These are phyloP conservation scores for Aspergillus quadrilineatus DNA, from an alignment of 2,329 filamentous ascomycete species.

Conservation along the genomic window DNA sequence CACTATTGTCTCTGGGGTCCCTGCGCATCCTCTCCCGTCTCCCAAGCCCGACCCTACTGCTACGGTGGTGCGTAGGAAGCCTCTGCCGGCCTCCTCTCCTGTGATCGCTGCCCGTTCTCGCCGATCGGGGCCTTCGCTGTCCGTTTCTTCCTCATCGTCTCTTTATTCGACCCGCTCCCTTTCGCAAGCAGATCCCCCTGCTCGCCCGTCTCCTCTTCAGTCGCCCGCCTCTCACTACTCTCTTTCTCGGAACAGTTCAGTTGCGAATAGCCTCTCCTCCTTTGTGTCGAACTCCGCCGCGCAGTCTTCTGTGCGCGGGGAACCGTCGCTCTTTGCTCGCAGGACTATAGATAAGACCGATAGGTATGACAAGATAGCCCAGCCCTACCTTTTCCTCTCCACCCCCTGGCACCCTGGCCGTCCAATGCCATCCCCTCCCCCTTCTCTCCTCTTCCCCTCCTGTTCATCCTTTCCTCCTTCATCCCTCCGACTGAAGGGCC, in stretches of 20 bases:
- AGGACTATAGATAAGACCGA: constrained; percentile 43
- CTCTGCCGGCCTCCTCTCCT: constrained; percentile 54
- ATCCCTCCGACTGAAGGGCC: constrained; percentile 12
- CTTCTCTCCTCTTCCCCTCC: constrained; percentile 8
- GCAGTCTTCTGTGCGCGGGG: constrained; percentile 27
- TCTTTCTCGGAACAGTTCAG: constrained; percentile 6
- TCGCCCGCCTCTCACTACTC: constrained; percentile 9
- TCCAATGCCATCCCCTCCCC: background rate
- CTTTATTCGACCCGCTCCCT: constrained; percentile 23
- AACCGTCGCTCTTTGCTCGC: constrained; percentile 32
- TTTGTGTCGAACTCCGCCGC: constrained; percentile 14
- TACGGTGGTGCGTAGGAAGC: constrained; percentile 49
- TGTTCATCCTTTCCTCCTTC: constrained; percentile 6
- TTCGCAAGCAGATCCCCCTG: constrained; percentile 17
- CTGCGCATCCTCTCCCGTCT: constrained; percentile 22
- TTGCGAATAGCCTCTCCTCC: constrained; percentile 5
- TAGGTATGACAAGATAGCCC: constrained; percentile 33
- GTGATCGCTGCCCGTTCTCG: constrained; percentile 26
- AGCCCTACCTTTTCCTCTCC: background rate
- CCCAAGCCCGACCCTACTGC: constrained; percentile 41
- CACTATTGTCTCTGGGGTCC: constrained; percentile 6
- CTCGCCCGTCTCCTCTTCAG: constrained; percentile 7
- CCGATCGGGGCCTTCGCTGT: constrained; percentile 17
- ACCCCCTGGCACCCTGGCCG: constrained; percentile 2
- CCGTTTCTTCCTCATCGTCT: constrained; percentile 27